Base-by-base conservation (phyloP, 2,329 filamentous ascomycete species). In the Pseudonectria foliicola region DNA sequence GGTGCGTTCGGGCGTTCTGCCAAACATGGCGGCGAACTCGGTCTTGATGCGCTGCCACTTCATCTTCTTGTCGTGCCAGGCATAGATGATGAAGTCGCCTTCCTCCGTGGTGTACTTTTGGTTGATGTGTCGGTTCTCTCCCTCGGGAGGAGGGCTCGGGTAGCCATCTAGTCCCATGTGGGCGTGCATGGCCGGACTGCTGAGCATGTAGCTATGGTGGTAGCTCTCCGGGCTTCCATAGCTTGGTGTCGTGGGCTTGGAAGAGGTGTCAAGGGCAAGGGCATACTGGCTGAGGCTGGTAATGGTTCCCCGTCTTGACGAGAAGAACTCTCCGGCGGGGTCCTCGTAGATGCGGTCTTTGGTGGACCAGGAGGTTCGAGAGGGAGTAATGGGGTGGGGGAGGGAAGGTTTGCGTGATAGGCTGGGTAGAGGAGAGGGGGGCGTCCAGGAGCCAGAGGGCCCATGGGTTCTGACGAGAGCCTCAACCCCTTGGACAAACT, bases 71-170 rank as follows among this genome's bases (percentile, higher is more conserved):
- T 66, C 63, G 38, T 64, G 60, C 51, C 60, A 64, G n/a, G 57
- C 57, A 40, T 65, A 66, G 40, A 65, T 63, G 49, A 64, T 64
- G 35, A 62, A 66, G 44, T 65, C 62, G 12, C 62, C 61, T 40
- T 66, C 60, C 39, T 66, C 63, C 1, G 56, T 59, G 1, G 61
- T 64, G 48, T 66, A 66, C 46, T 66, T 65, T 32, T 64, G 60
- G 46, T 66, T 66, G 42, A 63, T 63, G 40, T 64, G 61, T 15
- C 59, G 49, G 31, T 56, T 59, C 40, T 64, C 59, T 10, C 49
- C 50, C 23, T 62, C 59, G 1, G 55, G 57, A 5, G 60, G 59
- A 10, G 60, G 57, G 34, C 56, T 60, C 13, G 57, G 59, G 28
- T 60, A 60, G 15, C 53, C 49, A 15, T 55, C 55, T 35, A 55